These are phyloP conservation scores for Russula ochroleuca DNA, from an alignment of 768 basidiomycete genomes.

Conservation along the genomic window DNA sequence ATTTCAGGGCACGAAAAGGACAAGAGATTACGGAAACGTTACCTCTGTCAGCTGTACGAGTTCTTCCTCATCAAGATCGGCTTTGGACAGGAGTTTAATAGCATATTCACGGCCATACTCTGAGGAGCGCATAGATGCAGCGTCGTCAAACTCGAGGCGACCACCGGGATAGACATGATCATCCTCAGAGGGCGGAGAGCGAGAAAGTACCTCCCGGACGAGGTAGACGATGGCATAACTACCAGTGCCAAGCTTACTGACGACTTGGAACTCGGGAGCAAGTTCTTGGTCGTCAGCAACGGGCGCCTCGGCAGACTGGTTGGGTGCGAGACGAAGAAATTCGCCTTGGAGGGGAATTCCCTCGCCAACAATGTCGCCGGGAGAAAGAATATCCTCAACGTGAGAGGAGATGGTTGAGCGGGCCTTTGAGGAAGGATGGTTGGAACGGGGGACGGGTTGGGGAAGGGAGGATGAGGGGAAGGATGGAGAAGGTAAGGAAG, in stretches of 20 bases:
- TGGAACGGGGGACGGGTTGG: constrained; percentile 29
- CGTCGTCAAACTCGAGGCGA: constrained; percentile 36
- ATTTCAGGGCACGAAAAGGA: constrained; percentile 4
- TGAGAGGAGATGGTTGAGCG: constrained; percentile 22
- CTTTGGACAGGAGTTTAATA: constrained; percentile 95
- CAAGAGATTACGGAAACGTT: constrained; percentile 27
- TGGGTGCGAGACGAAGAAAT: constrained; percentile 53
- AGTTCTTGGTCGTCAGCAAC: constrained; percentile 43
- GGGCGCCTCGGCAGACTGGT: constrained; percentile 37
- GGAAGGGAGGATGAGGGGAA: constrained; percentile 31
- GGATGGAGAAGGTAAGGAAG: constrained; percentile 36
- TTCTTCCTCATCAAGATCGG: constrained; percentile 84
- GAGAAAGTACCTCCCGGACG: constrained; percentile 63
- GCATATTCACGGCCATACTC: constrained; percentile 80
- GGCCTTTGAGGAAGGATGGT: constrained; percentile 23
- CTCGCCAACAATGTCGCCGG: constrained; percentile 27
- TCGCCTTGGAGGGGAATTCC: constrained; percentile 45
- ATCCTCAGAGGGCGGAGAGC: constrained; percentile 36
- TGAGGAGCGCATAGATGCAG: constrained; percentile 34
- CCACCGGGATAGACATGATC: constrained; percentile 50
- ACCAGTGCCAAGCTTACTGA: constrained; percentile 80
- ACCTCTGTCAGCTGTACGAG: constrained; percentile 93
- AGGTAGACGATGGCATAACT: constrained; percentile 94
- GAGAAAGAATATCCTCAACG: constrained; percentile 26
- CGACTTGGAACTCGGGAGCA: constrained; percentile 74